phyloP scores from a whole-genome alignment of 2,329 filamentous ascomycete genomes.

The Rhynchosporium graminicola region DNA sequence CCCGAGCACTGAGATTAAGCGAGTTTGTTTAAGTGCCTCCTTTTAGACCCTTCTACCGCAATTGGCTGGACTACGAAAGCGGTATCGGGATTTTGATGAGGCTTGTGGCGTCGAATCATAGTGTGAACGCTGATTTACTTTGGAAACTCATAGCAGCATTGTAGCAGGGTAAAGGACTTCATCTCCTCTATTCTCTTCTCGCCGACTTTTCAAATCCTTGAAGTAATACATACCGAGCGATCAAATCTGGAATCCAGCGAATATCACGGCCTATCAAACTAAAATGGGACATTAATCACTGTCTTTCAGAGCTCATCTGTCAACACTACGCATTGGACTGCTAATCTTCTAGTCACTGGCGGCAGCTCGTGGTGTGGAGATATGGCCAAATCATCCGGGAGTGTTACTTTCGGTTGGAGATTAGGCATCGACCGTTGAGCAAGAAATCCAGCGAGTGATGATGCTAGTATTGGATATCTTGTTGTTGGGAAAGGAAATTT shows the following conservation, averaged over 20 bases:
- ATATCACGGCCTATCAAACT: constrained; percentile 18
- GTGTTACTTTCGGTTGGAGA: constrained; percentile 14
- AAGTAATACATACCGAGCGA: background rate
- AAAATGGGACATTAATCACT: constrained; percentile 13
- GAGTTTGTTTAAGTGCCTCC: background rate
- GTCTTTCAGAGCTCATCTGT: constrained; percentile 19
- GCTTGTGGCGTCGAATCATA: background rate
- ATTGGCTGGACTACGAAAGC: background rate
- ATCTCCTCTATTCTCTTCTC: too few species aligned
- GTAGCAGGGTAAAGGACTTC: background rate
- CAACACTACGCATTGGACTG: constrained; percentile 23
- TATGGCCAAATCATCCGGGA: constrained; percentile 16
- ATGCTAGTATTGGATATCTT: constrained; percentile 19
- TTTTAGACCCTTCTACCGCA: background rate
- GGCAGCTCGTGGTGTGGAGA: constrained; percentile 20
- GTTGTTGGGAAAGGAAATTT: constrained; percentile 23
- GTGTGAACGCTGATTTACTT: background rate
- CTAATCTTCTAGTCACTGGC: constrained; percentile 18
- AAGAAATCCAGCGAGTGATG: constrained; percentile 8
- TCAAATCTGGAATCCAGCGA: constrained; percentile 1
- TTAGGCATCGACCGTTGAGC: constrained; percentile 14
- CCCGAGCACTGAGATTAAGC: background rate
- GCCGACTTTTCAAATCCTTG: background rate
- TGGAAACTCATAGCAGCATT: background rate
- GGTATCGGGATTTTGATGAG: background rate